phyloP scores from a whole-genome alignment of 108 stramenopile species.

The Licmophora abbreviata region DNA sequence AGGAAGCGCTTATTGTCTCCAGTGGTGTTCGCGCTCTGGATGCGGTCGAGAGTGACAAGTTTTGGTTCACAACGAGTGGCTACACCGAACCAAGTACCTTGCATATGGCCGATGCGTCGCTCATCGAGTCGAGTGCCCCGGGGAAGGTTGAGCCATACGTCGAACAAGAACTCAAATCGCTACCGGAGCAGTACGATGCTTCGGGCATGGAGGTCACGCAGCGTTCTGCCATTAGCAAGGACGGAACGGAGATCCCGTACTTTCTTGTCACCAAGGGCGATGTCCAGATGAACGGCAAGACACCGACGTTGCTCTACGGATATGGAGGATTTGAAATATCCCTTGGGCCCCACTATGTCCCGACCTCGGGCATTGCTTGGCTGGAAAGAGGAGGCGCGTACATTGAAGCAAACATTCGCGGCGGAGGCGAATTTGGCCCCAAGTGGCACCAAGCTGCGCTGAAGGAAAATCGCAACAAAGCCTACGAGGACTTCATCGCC shows the following conservation, averaged over 20 bases:
- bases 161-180: constrained; percentile 43
- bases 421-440: constrained; percentile 91
- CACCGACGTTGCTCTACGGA: constrained; percentile 63
- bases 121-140: constrained; percentile 25
- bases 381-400: constrained; percentile 88
- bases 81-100: constrained; percentile 66
- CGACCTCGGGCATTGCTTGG: constrained; percentile 74
- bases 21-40: constrained; percentile 49
- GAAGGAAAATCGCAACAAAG: constrained; percentile 79
- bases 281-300: constrained; percentile 41
- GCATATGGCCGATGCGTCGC: constrained; percentile 57
- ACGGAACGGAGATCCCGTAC: constrained; percentile 84
- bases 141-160: constrained; percentile 21
- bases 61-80: constrained; percentile 64
- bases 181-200: constrained; percentile 61
- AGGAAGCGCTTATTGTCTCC: constrained; percentile 59
- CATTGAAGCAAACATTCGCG: constrained; percentile 95
- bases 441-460: constrained; percentile 88
- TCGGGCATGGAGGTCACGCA: constrained; percentile 50
- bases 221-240: constrained; percentile 60
- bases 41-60: constrained; percentile 45
- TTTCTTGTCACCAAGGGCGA: constrained; percentile 57
- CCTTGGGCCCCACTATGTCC: constrained; percentile 80
- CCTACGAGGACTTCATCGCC: constrained; percentile 94
- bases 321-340: constrained; percentile 97